phyloP scores from a whole-genome alignment of 345 rosid genomes.

The Eucalyptus guilfoylei region DNA sequence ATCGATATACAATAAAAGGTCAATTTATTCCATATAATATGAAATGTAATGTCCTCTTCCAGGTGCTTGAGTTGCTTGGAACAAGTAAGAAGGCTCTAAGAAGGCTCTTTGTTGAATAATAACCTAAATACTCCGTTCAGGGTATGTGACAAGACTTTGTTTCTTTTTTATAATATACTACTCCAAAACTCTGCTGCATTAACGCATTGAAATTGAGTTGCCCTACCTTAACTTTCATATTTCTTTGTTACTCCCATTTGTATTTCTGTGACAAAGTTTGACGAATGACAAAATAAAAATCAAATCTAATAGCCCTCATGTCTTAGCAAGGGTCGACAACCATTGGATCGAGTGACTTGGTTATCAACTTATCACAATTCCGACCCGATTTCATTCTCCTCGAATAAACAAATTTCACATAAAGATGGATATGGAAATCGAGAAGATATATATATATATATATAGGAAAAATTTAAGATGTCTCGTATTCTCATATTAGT shows the following conservation, averaged over 20 bases:
- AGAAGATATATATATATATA: not conserved
- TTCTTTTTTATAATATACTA: not conserved
- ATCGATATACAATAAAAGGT: not conserved
- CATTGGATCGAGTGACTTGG: not conserved
- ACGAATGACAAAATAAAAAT: not conserved
- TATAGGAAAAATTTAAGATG: not conserved
- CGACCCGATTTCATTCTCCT: not conserved
- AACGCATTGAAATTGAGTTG: too few relatives aligned
- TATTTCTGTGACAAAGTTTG: too few relatives aligned
- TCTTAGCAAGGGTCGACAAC: not conserved
- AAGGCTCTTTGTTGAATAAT: not conserved
- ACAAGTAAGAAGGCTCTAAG: not conserved
- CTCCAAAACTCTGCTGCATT: not conserved
- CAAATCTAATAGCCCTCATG: not conserved
- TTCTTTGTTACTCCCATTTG: too few relatives aligned
- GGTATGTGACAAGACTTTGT: not conserved
- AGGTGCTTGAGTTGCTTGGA: not conserved
- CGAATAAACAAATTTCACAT: not conserved
- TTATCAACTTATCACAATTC: not conserved
- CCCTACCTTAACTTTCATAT: too few relatives aligned
- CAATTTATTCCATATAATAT: not conserved
- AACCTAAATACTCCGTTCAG: not conserved
- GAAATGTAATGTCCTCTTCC: not conserved
- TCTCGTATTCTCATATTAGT: not conserved
- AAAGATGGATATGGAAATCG: not conserved